Percentiles rank a stretch among this genome's conserved stretches.
Evolutionary conservation across 2,329 filamentous ascomycete genomes (phyloP).

Genomic region (Fusarium staphyleae): DNA sequence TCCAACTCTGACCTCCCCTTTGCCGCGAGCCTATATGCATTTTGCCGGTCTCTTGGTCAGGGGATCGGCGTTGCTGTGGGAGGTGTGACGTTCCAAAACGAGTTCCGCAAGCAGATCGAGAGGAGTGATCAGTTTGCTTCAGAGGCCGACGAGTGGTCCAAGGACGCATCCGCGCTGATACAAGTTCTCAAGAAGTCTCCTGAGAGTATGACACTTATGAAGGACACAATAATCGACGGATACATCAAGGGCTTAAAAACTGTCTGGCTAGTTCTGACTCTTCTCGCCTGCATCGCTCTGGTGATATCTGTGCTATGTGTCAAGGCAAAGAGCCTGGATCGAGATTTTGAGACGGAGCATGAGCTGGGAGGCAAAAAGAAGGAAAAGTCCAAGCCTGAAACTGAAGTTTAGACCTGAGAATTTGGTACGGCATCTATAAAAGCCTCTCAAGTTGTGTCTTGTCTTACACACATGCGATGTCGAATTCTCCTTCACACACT

Average conservation of each 20-base stretch:
- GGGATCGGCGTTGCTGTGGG: constrained; percentile 70
- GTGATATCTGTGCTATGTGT: constrained; percentile 25
- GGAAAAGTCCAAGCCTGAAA: constrained; percentile 1
- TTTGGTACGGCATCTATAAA: not conserved
- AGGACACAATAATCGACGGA: constrained; percentile 42
- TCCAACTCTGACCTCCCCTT: constrained; percentile 51
- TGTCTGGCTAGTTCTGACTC: constrained; percentile 46
- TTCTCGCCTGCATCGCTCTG: constrained; percentile 39
- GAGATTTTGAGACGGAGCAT: constrained; percentile 36
- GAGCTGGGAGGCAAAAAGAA: constrained; percentile 11
- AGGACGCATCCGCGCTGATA: constrained; percentile 65
- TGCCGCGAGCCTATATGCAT: constrained; percentile 70
- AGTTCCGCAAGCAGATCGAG: constrained; percentile 59
- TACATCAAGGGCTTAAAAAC: constrained; percentile 45
- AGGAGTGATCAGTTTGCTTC: constrained; percentile 55
- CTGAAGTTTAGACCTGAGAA: constrained; percentile 8
- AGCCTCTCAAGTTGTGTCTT: too few relatives aligned
- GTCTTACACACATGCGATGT: too few relatives aligned
- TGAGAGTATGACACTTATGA: constrained; percentile 28
- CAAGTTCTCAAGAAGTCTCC: constrained; percentile 54
- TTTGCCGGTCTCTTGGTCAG: constrained; percentile 67
- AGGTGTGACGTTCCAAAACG: constrained; percentile 74
- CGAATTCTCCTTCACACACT: too few relatives aligned
- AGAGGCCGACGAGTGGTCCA: constrained; percentile 55
- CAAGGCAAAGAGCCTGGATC: constrained; percentile 33